Evolutionary conservation across 169 alveolate species (phyloP).

Genomic region (Plasmodium cynomolgi): DNA sequence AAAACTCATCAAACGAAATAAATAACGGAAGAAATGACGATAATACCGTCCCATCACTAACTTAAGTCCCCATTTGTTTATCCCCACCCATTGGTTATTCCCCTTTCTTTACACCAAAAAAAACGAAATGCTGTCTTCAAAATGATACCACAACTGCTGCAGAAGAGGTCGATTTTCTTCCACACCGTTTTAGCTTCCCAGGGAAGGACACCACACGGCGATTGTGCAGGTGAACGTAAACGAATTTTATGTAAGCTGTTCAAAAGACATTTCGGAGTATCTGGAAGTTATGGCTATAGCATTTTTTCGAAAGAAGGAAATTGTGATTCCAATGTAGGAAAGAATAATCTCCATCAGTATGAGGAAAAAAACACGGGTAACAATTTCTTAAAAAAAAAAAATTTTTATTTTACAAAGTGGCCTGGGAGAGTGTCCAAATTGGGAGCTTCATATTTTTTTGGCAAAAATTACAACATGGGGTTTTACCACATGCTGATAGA

Average conservation of each 20-base stretch:
- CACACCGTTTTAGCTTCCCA: not conserved
- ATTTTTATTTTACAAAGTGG: constrained; percentile 83
- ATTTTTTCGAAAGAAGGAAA: constrained; percentile 72
- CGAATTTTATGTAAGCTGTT: not conserved
- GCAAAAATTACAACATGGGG: constrained; percentile 74
- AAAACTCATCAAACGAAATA: not conserved
- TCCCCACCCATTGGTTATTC: not conserved
- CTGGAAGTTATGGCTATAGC: constrained; percentile 73
- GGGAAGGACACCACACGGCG: not conserved
- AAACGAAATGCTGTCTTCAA: constrained; percentile 19
- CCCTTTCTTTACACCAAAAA: not conserved
- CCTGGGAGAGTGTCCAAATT: constrained; percentile 83
- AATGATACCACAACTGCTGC: constrained; percentile 22
- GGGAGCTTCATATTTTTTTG: constrained; percentile 80
- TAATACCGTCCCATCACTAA: not conserved
- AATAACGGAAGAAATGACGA: not conserved
- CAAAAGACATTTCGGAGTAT: constrained; percentile 68
- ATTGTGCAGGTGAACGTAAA: constrained; percentile 1
- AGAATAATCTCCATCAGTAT: constrained; percentile 68
- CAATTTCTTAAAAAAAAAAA: constrained; percentile 75
- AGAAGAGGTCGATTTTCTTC: constrained; percentile 5
- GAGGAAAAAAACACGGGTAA: constrained; percentile 38
- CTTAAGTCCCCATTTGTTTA: not conserved
- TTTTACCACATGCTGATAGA: constrained; percentile 75
- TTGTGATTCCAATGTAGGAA: constrained; percentile 71